A percentile compares a stretch with the other conserved stretches of the same genome.
Evolutionary conservation across 352 stramenopile species (phyloP).

Genomic region (Phytophthora hybrid): DNA sequence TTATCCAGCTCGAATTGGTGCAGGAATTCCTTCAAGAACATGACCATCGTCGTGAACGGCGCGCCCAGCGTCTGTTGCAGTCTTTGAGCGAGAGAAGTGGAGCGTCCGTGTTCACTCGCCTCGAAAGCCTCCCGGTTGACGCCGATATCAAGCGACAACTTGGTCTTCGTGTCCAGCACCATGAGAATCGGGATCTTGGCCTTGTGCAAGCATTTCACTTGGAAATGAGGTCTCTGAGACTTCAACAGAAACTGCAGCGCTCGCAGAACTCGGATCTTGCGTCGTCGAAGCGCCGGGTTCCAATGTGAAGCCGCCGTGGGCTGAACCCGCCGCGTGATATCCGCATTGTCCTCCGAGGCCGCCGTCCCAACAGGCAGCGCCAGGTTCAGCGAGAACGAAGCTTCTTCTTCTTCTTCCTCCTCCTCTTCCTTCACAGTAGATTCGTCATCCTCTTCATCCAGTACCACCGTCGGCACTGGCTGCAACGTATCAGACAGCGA

Average conservation of each 20-base stretch:
- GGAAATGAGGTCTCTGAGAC: conserved; percentile 54
- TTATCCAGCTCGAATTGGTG: conserved; percentile 85
- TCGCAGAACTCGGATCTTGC: conserved; percentile 64
- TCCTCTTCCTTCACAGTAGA: conserved; percentile 38
- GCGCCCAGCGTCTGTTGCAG: conserved; percentile 55
- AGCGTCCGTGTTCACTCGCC: conserved; percentile 67
- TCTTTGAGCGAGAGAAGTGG: conserved; percentile 61
- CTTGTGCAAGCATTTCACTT: conserved; percentile 74
- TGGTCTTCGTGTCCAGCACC: conserved; percentile 58
- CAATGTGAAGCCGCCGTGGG: conserved; percentile 65
- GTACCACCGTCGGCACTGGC: conserved; percentile 14
- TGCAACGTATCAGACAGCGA: conserved; percentile 31
- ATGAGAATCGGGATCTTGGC: conserved; percentile 84
- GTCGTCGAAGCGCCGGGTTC: conserved; percentile 69
- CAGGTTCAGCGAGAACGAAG: conserved; percentile 75
- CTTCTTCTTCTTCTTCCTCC: conserved; percentile 11
- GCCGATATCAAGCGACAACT: conserved; percentile 69
- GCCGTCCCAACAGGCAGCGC: conserved; percentile 38
- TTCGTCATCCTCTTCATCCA: conserved; percentile 25
- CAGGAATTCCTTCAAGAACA: conserved; percentile 83
- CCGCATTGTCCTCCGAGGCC: conserved; percentile 30
- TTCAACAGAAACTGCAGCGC: conserved; percentile 66
- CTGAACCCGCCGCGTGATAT: conserved; percentile 42
- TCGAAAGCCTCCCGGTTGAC: conserved; percentile 70
- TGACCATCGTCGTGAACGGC: conserved; percentile 62